A percentile compares a stretch with the other conserved stretches of the same genome.
Conservation (phyloP, 768 basidiomycete species). For the Royoungia palumana region DNA sequence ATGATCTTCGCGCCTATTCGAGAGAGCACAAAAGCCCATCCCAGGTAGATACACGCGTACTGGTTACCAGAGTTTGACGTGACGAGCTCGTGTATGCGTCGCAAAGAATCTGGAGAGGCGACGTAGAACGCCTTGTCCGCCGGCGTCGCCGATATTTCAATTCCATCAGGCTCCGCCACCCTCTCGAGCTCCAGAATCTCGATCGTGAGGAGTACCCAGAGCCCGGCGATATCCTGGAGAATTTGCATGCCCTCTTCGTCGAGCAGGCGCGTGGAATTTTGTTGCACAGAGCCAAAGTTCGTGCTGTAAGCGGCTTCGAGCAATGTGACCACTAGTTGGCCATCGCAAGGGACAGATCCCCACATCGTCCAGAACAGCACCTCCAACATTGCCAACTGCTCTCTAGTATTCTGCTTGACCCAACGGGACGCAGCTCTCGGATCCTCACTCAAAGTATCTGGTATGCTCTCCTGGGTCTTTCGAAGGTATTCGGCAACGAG, state of each 20-base stretch:
- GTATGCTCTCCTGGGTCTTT: conserved; percentile 49
- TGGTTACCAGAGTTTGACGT: conserved; percentile 57
- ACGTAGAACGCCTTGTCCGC: conserved; percentile 51
- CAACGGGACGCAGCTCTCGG: conserved; percentile 60
- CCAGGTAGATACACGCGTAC: conserved; percentile 67
- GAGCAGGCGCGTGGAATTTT: conserved; percentile 59
- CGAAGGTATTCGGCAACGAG: conserved; percentile 58
- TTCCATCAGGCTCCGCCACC: conserved; percentile 47
- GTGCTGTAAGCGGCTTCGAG: conserved; percentile 63
- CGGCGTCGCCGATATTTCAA: conserved; percentile 54
- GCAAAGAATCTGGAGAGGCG: conserved; percentile 58
- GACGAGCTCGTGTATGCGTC: conserved; percentile 65
- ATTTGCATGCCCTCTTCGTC: conserved; percentile 72
- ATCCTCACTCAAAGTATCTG: conserved; percentile 44
- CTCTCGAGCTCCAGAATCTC: conserved; percentile 81
- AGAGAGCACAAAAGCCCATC: conserved; percentile 83
- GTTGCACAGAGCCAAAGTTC: conserved; percentile 61
- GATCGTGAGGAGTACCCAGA: conserved; percentile 77
- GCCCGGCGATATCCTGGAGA: conserved; percentile 60
- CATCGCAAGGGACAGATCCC: conserved; percentile 65
- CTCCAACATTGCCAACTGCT: conserved; percentile 80
- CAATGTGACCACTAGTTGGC: conserved; percentile 58
- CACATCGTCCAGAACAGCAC: conserved; percentile 90
- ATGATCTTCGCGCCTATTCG: conserved; percentile 47
- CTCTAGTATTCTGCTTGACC: conserved; percentile 71